Evolutionary conservation across 2,329 filamentous ascomycete species (phyloP).

Genomic region (Cryphonectria nitschkei): DNA sequence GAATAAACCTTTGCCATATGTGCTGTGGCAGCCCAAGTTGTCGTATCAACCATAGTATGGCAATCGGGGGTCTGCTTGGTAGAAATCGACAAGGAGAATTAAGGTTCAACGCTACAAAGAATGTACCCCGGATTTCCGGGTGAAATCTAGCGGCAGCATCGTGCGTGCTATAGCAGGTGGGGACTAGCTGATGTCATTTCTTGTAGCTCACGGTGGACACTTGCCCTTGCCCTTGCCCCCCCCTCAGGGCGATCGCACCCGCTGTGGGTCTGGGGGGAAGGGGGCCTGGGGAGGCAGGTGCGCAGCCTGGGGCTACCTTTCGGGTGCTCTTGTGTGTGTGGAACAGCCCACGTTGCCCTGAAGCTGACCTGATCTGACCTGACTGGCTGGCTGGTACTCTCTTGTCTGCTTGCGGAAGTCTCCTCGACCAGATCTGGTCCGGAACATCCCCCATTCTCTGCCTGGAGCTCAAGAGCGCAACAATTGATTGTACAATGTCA

Average conservation of each 20-base stretch:
- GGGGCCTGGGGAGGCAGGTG: background rate
- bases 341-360: slow-evolving; percentile 10
- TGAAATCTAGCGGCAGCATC: slow-evolving; percentile 3
- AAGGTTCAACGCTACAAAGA: background rate
- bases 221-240: background rate
- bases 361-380: slow-evolving; percentile 3
- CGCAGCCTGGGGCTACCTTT: background rate
- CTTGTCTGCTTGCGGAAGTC: slow-evolving; percentile 1
- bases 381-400: background rate
- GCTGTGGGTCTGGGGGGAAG: slow-evolving; percentile 15
- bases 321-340: background rate
- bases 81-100: background rate
- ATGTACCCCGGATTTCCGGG: slow-evolving; percentile 8
- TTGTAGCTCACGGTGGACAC: background rate
- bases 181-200: slow-evolving; percentile 17
- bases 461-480: background rate
- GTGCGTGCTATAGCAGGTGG: background rate
- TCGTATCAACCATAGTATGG: too few relatives aligned
- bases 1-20: too few relatives aligned
- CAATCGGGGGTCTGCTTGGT: too few relatives aligned
- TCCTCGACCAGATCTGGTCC: background rate
- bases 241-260: background rate
- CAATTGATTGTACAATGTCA: background rate
- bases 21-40: too few relatives aligned
- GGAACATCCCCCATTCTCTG: background rate